Evolutionary conservation across 345 rosid genomes (phyloP), one percentile per base, ranked within the genome.

Genomic region (Hirschfeldia incana): DNA sequence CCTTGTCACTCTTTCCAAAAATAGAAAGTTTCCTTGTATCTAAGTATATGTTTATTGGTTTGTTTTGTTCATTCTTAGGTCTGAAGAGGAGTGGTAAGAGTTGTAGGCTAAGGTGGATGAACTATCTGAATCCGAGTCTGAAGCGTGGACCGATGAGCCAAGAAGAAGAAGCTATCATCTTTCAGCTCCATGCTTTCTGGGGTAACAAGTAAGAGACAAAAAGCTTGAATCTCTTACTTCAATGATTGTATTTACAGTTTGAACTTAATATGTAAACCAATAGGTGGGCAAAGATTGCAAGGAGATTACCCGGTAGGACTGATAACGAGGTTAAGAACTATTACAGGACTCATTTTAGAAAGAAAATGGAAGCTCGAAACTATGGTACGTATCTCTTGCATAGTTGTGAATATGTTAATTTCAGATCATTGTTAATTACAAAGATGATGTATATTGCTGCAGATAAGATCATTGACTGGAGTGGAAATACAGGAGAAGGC

Each of bases 321-420:
- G 94, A 91, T 62, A 89, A 91, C 55, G 89, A 88, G 77, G 84
- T 89, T 51, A 89, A 91, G 86, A 91, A 91, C 79, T 91, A 88
- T 70, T 88, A 90, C 92, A 90, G 90, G 63, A 85, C 89, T 79
- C 86, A 83, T 81, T 66, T 84, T 75, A 87, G 86, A 73, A 87
- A 84, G 87, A 87, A 84, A 78, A 11, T 34, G 15, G 81, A 83
- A 75, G 59, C 74, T 81, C 81, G 57, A 83, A 90, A 58, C 33
- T 69, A 30, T 70, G 79, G 76, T 70, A 80, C 3, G 37, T 61
- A 27, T 37, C 42, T 37, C 42, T 37, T 37, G 8, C 42, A 8
- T 37, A 37, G 42, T 65, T 27, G n/a, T 16, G 13, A 12, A 64
- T 64, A 64, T 33, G 27, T 33, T 64, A 33, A 15, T 7, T 29